Evolutionary conservation across 2,329 filamentous ascomycete species (phyloP).

Genomic region (Neoscytalidium dimidiatum): DNA sequence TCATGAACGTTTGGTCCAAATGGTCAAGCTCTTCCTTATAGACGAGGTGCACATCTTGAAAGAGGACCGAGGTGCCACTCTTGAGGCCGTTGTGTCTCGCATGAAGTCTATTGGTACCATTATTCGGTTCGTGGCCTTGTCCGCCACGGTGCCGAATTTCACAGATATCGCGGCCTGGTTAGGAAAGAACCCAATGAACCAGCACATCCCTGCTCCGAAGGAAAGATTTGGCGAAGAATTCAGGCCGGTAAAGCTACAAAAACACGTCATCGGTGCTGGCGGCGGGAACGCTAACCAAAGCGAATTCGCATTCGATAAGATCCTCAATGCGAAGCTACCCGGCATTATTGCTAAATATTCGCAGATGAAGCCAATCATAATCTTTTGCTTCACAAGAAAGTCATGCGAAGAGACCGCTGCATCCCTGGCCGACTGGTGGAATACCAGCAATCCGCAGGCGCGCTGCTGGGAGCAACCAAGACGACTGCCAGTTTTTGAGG

Average conservation of each 20-base stretch:
- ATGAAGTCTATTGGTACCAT: constrained; percentile 80
- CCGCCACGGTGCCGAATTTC: constrained; percentile 82
- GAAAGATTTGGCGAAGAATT: constrained; percentile 79
- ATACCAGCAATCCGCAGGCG: constrained; percentile 49
- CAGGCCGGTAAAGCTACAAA: constrained; percentile 74
- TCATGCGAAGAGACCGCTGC: constrained; percentile 70
- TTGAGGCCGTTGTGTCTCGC: constrained; percentile 81
- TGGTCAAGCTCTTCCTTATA: constrained; percentile 79
- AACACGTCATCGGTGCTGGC: constrained; percentile 74
- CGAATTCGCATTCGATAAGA: constrained; percentile 75
- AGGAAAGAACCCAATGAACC: constrained; percentile 63
- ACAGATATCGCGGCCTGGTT: constrained; percentile 80
- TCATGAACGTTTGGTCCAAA: constrained; percentile 70
- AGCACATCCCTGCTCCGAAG: constrained; percentile 63
- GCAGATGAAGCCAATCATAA: constrained; percentile 72
- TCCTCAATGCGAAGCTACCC: constrained; percentile 65
- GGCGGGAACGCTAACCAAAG: constrained; percentile 55
- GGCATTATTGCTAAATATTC: constrained; percentile 68
- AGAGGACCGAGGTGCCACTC: constrained; percentile 73
- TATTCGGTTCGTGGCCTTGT: constrained; percentile 78
- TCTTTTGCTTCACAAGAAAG: constrained; percentile 79
- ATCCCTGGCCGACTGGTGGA: constrained; percentile 67
- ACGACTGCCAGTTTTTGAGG: constrained; percentile 53
- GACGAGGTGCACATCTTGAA: constrained; percentile 89
- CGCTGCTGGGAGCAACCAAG: constrained; percentile 66